Evolutionary conservation across 306 rosid species (phyloP).

Genomic region (Dalbergia oliveri): DNA sequence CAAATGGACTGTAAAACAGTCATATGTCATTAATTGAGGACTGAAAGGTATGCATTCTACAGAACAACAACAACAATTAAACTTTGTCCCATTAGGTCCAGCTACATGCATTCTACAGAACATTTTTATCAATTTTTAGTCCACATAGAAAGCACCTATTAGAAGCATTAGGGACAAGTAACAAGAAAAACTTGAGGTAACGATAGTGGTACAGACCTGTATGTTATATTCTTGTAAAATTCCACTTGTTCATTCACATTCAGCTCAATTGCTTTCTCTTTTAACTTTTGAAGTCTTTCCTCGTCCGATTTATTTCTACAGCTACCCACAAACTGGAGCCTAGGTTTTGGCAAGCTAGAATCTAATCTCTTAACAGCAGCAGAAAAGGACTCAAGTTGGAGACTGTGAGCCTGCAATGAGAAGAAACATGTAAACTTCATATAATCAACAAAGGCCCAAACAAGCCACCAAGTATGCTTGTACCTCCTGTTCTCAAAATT

Average conservation of each 20-base stretch:
- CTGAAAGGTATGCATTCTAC: constrained; percentile 13
- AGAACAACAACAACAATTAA: neutral
- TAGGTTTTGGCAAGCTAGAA: constrained; percentile 67
- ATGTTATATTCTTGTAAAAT: constrained; percentile 77
- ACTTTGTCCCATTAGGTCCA: no score
- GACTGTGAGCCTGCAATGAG: constrained; percentile 78
- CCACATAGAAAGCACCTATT: neutral
- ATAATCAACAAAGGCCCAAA: constrained; percentile 48
- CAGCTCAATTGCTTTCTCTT: constrained; percentile 72
- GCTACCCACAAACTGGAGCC: constrained; percentile 92
- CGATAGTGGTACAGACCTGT: constrained; percentile 66
- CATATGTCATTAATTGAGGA: constrained; percentile 20
- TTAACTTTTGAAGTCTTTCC: constrained; percentile 77
- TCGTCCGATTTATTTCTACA: constrained; percentile 89
- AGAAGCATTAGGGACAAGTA: neutral
- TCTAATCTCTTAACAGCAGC: constrained; percentile 72
- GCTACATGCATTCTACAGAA: constrained; percentile 13
- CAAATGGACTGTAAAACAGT: neutral
- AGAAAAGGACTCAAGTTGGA: constrained; percentile 96
- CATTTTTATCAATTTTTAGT: neutral
- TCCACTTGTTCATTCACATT: constrained; percentile 77
- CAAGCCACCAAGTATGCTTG: constrained; percentile 51
- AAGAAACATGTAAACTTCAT: constrained; percentile 49
- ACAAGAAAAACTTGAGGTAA: constrained; percentile 8
- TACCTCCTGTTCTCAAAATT: constrained; percentile 64